Conservation (phyloP, 176 grass and related monocot genomes). For the maize (Zea mays) region Zm-B73-REFERENCE-NAM-5.0 NC_050099.1:20268001-20268500, state of each 20-base stretch:
- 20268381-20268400: constrained; percentile 88
- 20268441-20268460: constrained; percentile 80
- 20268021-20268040: constrained; percentile 29
- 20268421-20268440: constrained; percentile 70
- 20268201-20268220: constrained; percentile 73
- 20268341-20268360: constrained; percentile 81
- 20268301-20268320: constrained; percentile 76
- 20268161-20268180: constrained; percentile 68
- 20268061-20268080: not conserved
- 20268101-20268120: constrained; percentile 50
- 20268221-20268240: constrained; percentile 67
- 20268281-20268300: constrained; percentile 65
- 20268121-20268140: constrained; percentile 73
- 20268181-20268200: constrained; percentile 68
- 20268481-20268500: constrained; percentile 34
- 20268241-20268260: constrained; percentile 75
- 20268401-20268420: constrained; percentile 78
- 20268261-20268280: constrained; percentile 81
- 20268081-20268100: constrained; percentile 8
- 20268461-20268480: constrained; percentile 74
- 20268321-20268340: constrained; percentile 92
- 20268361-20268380: constrained; percentile 63
- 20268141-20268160: constrained; percentile 82
- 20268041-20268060: not conserved
- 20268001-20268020: constrained; percentile 68